Evolutionary conservation across 2,329 filamentous ascomycete species (phyloP), one percentile per base, ranked within the genome.

Genomic region (Alternaria tenuissima): DNA sequence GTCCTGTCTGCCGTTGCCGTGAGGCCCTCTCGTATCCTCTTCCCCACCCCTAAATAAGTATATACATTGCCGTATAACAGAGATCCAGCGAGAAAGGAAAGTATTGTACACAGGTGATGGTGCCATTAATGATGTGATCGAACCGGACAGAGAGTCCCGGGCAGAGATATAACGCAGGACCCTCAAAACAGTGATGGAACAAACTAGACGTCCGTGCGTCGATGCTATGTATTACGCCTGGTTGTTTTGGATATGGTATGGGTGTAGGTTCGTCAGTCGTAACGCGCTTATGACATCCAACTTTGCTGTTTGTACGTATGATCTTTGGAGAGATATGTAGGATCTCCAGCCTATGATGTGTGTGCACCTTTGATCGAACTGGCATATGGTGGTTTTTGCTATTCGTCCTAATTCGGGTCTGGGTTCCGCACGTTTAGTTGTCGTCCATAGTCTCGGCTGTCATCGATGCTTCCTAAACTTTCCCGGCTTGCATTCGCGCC

Each of bases 401-500:
- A 3, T 41, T 24, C 20, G 39, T 58, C 18, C 53, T 55, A 30
- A 54, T 47, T 62, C 1, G 72, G 70, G 61, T 78, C 76, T 8
- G 76, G 76, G 53, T 78, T 78, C 26, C 72, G 71, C 70, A 83
- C 80, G 24, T 81, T 81, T n/a, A 82, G 66, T 47, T 81, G 79
- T 48, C 82, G 77, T 46, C 80, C 81, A 61, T 83, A 84, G 59
- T 84, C 82, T 39, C 76, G 76, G 56, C 80, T 80, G 59, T 82
- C 80, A 56, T 83, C 80, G 53, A 83, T 75, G 55, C 81, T 83
- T 44, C 76, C 79, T 43, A 84, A 73, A 52, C 81, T 83, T 24
- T 79, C 76, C 22, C 79, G 78, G 59, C 81, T 83, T 18, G 75
- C 74, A 59, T 83, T 84, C 20, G 63, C 63, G 18, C 60, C 64